Conservation (phyloP, 208 protist species). For the Trypanosoma avium region DNA sequence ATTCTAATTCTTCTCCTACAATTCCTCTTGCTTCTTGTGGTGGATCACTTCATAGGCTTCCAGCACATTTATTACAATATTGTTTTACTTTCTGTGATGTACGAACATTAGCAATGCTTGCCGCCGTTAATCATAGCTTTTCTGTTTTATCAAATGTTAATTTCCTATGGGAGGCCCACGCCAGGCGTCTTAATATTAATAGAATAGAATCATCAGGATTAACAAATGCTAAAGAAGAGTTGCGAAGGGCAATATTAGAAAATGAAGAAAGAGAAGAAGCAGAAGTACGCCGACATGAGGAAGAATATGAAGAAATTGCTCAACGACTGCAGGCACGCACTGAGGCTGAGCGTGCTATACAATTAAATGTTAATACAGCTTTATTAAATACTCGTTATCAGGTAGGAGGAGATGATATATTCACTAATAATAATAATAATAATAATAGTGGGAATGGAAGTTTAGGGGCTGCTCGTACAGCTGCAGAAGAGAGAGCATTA, state of each 20-base stretch:
- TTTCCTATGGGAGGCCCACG: constrained; percentile 29
- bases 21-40: too few relatives aligned
- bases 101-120: constrained; percentile 21
- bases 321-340: constrained; percentile 37
- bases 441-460: neutral
- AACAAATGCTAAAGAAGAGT: constrained; percentile 9
- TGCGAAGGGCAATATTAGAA: constrained; percentile 6
- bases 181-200: constrained; percentile 4
- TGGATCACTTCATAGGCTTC: constrained; percentile 13
- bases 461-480: constrained; percentile 5
- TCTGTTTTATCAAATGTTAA: constrained; percentile 19
- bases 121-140: constrained; percentile 27
- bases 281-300: constrained; percentile 28
- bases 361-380: constrained; percentile 37
- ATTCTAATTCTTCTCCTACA: too few relatives aligned
- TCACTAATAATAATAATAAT: constrained; percentile 7
- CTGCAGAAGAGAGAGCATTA: constrained; percentile 2
- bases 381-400: constrained; percentile 10
- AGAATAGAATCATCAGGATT: neutral
- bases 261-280: constrained; percentile 6
- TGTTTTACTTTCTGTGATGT: constrained; percentile 36
- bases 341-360: constrained; percentile 32
- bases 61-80: constrained; percentile 30
- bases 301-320: constrained; percentile 31
- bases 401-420: neutral